phyloP scores from a whole-genome alignment of 1,284 basidiomycete species.

The Boletellus sp. region DNA sequence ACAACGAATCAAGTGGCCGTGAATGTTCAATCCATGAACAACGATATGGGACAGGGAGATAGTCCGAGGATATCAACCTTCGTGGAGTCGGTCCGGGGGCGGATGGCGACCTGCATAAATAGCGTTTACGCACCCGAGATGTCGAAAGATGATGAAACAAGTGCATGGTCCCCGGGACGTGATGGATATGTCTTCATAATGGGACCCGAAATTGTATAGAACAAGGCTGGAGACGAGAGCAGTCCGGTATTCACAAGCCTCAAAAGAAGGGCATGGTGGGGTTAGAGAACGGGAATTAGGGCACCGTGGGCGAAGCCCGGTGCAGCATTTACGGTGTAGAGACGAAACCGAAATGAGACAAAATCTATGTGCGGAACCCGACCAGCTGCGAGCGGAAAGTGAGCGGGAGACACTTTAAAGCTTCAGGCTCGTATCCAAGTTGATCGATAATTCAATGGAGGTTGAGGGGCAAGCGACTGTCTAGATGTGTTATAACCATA shows the following conservation, averaged over 20 bases:
- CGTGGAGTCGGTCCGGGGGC: slow-evolving; percentile 16
- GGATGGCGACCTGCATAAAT: slow-evolving; percentile 32
- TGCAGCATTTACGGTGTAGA: slow-evolving; percentile 31
- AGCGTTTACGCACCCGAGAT: slow-evolving; percentile 33
- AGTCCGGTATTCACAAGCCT: slow-evolving; percentile 37
- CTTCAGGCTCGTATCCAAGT: slow-evolving; percentile 51
- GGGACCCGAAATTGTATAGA: slow-evolving; percentile 34
- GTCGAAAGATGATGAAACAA: slow-evolving; percentile 33
- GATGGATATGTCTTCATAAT: slow-evolving; percentile 59
- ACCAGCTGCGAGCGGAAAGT: slow-evolving; percentile 14
- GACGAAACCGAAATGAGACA: slow-evolving; percentile 12
- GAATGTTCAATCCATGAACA: slow-evolving; percentile 40
- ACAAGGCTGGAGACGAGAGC: slow-evolving; percentile 27
- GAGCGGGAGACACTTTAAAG: not conserved
- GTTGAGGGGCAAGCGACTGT: slow-evolving; percentile 38
- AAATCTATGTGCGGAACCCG: slow-evolving; percentile 28
- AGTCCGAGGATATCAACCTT: slow-evolving; percentile 35
- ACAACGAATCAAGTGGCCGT: slow-evolving; percentile 24
- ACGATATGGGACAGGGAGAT: slow-evolving; percentile 27
- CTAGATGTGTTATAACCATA: slow-evolving; percentile 40
- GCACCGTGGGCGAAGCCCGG: slow-evolving; percentile 21
- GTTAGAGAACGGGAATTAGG: slow-evolving; percentile 37
- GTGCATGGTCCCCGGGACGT: slow-evolving; percentile 43
- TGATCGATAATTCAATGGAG: slow-evolving; percentile 40
- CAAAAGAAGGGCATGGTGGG: slow-evolving; percentile 32